Base-by-base conservation (phyloP, 2,329 filamentous ascomycete species). In the Paecilomyces sp. region DNA sequence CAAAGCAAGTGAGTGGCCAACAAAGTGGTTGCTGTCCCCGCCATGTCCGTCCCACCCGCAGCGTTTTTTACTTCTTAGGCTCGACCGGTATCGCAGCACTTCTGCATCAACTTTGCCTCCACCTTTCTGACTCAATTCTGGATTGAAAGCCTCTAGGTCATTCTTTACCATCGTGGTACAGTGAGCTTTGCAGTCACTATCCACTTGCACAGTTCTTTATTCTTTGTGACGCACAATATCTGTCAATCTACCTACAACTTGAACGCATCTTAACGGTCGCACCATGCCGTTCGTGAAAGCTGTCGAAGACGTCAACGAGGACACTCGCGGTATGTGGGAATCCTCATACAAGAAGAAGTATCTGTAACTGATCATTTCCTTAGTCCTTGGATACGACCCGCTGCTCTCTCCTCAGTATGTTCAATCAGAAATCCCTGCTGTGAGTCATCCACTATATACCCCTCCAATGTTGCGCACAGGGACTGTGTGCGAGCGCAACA, bases 341-440 rank as follows among this genome's bases (percentile, higher is more conserved):
- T 47, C 18, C 18, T 22, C 15, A 13, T 34, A 31, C 25, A 36
- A 51, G 24, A 18, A 36, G 30, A 9, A 24, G 11, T 31, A 34
- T 51, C 59, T 47, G 36, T 54, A 41, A n/a, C 55, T 51, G 15
- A 56, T 56, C 33, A 31, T 18, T 36, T 54, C 8, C 52, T 12
- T n/a, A 97, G 93, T 97, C 77, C 82, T 95, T 73, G 92, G 92
- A 67, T 93, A 97, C 83, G 92, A 97, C 77, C 91, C 93, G 71
- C 82, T 97, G 72, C 94, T 96, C 74, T 88, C 91, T 55, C 93
- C 93, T 52, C 88, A 90, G 67, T 85, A 96, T 67, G 88, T 97
- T 70, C 86, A 91, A 74, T 86, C 88, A 63, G 92, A 97, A 78
- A 88, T 97, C 68, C 91, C 92, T 62, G 80, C 82, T 62, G 77